A percentile compares a stretch with the other conserved stretches of the same genome.
Evolutionary conservation across 2,329 filamentous ascomycete species (phyloP).

Genomic region (Colletotrichum sp.): DNA sequence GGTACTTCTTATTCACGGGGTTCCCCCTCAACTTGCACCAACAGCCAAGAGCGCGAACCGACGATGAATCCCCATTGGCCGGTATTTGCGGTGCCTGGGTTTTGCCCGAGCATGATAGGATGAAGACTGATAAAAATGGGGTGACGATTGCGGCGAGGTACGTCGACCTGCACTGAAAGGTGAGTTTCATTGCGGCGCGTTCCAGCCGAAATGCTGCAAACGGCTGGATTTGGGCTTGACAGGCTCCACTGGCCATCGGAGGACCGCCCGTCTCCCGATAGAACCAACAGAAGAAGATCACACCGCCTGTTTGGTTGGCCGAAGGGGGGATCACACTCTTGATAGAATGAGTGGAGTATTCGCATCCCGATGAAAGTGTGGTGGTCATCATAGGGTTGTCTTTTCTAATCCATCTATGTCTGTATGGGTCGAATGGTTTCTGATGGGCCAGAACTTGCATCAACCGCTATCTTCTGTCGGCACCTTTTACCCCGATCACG

Average conservation of each 20-base stretch:
- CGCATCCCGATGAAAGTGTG: not conserved
- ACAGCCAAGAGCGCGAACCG: not conserved
- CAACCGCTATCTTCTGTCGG: not conserved
- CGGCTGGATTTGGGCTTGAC: not conserved
- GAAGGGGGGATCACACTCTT: not conserved
- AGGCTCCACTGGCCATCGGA: not conserved
- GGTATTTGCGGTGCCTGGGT: not conserved
- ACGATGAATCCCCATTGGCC: not conserved
- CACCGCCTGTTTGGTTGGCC: not conserved
- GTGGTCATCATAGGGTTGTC: not conserved
- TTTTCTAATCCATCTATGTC: not conserved
- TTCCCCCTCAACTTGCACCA: not conserved
- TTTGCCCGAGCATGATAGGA: not conserved
- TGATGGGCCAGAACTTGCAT: not conserved
- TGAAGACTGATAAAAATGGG: not conserved
- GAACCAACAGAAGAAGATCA: not conserved
- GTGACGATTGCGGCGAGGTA: not conserved
- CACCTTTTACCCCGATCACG: not conserved
- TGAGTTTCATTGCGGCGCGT: not conserved
- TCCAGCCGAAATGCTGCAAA: not conserved
- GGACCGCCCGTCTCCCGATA: not conserved
- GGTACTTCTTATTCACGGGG: not conserved
- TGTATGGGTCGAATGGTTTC: no score
- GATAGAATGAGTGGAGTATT: not conserved
- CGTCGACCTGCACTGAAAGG: not conserved